Base-by-base conservation (phyloP, 1,284 basidiomycete genomes). In the Melanopsichium pennsylvanicum region DNA sequence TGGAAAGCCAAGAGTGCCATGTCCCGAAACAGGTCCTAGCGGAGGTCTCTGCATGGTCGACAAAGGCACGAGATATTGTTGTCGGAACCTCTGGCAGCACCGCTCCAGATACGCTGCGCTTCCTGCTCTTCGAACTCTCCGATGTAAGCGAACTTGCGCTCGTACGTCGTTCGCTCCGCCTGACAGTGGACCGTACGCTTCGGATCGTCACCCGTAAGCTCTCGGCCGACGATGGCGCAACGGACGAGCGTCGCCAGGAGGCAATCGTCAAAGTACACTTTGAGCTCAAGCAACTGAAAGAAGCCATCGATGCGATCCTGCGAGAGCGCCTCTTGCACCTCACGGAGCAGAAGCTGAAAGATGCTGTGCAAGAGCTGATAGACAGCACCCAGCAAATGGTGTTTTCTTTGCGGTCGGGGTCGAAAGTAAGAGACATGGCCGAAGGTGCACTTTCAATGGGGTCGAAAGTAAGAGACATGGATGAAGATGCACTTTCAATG, bases 51-150 rank as follows among this genome's bases (percentile, higher is more conserved):
- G 16, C 43, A 2, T 63, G 60, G 60, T 52, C 60, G 16, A 38
- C 48, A 2, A 63, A 63, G 29, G 60, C 54, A 21, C 60, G 60
- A 35, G 60, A 63, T 15, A 43, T 29, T 35, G 34, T 63, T 19
- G 21, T 56, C 21, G 47, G 48, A 22, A 27, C 26, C 4, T 25
- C 54, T 10, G 40, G 46, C 6, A 41, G 26, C 23, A 31, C 48
- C 7, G 8, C 42, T 25, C 26, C 48, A 10, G 54, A 42, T 25
- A 63, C 15, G n/a, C 15, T 63, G 7, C 48, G 40, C 16, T 38
- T 45, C 15, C 13, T 63, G 34, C 48, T 57, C 15, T 57, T 54
- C 0, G 48, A 57, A n/a, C n/a, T 57, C 18, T 36, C 36, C 15
- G 49, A 63, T 3, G 54, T 63, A 21, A 35, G 44, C 27, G 54